Conservation (phyloP, 805 yeast species). For the Ogataea saltuana region DNA sequence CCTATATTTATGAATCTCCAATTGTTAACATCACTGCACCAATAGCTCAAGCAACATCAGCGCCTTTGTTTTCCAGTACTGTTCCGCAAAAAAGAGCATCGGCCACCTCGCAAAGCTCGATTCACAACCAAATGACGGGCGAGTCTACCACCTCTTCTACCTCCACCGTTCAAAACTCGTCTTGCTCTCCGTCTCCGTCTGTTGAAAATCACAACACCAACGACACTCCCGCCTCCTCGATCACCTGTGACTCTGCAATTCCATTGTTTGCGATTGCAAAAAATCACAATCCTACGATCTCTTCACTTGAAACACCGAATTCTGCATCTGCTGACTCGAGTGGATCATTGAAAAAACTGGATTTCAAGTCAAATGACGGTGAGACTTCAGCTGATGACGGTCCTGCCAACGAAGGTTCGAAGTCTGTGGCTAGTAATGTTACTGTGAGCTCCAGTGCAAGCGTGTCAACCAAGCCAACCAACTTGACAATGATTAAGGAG, state of each 20-base stretch:
- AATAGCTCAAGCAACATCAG: no score
- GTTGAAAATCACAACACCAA: constrained; percentile 14
- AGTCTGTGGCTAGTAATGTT: background rate
- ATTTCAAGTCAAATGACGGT: no score
- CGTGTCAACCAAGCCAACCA: background rate
- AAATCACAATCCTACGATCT: background rate
- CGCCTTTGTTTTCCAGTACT: background rate
- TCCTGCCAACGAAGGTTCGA: background rate
- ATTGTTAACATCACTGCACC: background rate
- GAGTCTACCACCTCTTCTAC: constrained; percentile 20
- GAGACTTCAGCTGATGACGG: background rate
- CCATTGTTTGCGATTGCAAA: constrained; percentile 3
- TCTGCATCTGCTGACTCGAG: no score
- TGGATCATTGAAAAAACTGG: no score
- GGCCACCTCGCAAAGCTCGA: constrained; percentile 16
- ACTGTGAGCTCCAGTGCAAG: background rate
- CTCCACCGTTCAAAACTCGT: constrained; percentile 19
- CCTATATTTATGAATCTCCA: background rate
- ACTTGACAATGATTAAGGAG: constrained; percentile 1
- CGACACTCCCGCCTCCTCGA: constrained; percentile 28
- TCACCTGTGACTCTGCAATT: constrained; percentile 15
- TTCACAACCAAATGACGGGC: constrained; percentile 13
- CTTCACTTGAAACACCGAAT: no score
- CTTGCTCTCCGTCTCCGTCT: constrained; percentile 27
- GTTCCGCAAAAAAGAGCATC: constrained; percentile 6